Percentiles rank a stretch among this genome's conserved stretches.
Conservation (phyloP, 2,329 filamentous ascomycete genomes). For the Botrytis deweyae region DNA sequence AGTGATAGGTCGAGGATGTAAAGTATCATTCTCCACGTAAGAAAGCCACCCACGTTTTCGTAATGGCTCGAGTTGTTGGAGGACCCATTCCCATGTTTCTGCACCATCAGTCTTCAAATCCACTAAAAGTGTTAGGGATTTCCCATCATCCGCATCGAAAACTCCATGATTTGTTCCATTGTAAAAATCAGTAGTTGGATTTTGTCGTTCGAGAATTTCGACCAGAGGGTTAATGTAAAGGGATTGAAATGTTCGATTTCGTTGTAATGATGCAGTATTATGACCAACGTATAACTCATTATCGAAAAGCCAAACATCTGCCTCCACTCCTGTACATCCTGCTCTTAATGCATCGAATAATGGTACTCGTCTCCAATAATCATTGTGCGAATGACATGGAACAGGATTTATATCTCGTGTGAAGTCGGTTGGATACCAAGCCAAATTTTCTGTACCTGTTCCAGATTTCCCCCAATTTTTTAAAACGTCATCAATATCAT, state of each 20-base stretch:
- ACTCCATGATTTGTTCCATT: slow-evolving; percentile 53
- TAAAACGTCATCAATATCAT: slow-evolving; percentile 37
- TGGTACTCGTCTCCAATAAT: slow-evolving; percentile 65
- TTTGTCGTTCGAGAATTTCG: slow-evolving; percentile 54
- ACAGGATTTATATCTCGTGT: slow-evolving; percentile 54
- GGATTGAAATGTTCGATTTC: slow-evolving; percentile 56
- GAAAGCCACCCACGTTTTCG: slow-evolving; percentile 58
- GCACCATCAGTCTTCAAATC: slow-evolving; percentile 64
- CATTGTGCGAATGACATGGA: slow-evolving; percentile 66
- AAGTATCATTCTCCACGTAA: slow-evolving; percentile 49
- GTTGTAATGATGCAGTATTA: slow-evolving; percentile 52
- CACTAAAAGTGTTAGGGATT: slow-evolving; percentile 62
- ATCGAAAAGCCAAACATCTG: slow-evolving; percentile 65
- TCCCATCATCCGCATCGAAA: slow-evolving; percentile 52
- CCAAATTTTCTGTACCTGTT: slow-evolving; percentile 43
- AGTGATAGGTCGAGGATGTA: slow-evolving; percentile 59
- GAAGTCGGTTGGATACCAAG: slow-evolving; percentile 52
- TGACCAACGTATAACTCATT: slow-evolving; percentile 64
- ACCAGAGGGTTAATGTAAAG: slow-evolving; percentile 67
- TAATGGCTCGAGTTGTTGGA: slow-evolving; percentile 57
- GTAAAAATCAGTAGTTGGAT: slow-evolving; percentile 49
- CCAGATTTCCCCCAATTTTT: slow-evolving; percentile 43
- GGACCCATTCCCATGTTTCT: slow-evolving; percentile 52
- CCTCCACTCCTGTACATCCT: slow-evolving; percentile 64
- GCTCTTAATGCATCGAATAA: slow-evolving; percentile 60